Evolutionary conservation across 352 stramenopile genomes (phyloP).

Genomic region (Globisporangium uncinulatum): DNA sequence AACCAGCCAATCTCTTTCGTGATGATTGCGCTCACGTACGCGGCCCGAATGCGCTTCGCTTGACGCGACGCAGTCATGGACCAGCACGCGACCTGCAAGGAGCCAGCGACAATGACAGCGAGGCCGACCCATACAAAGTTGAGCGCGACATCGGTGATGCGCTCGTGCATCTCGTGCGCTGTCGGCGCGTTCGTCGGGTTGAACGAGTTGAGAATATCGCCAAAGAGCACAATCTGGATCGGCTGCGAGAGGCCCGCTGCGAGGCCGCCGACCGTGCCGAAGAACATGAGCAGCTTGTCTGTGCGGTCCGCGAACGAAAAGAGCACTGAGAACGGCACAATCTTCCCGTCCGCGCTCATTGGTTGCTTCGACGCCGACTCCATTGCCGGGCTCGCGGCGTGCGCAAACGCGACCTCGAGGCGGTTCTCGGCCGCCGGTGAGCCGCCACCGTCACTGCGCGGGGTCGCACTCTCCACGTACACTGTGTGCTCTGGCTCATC

Average conservation of each 20-base stretch:
- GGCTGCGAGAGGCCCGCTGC: slow-evolving; percentile 15
- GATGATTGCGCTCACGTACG: slow-evolving; percentile 30
- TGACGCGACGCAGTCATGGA: slow-evolving; percentile 56
- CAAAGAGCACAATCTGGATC: slow-evolving; percentile 29
- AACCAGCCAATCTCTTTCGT: slow-evolving; percentile 43
- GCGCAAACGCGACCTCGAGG: slow-evolving; percentile 8
- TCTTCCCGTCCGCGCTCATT: slow-evolving; percentile 16
- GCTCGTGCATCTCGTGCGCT: slow-evolving; percentile 23
- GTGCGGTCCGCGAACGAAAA: slow-evolving; percentile 35
- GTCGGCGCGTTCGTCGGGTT: slow-evolving; percentile 9
- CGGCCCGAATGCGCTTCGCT: slow-evolving; percentile 28
- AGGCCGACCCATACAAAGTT: slow-evolving; percentile 29
- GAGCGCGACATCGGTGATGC: slow-evolving; percentile 27
- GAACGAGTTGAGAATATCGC: slow-evolving; percentile 30
- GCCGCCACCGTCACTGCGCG: too few relatives aligned
- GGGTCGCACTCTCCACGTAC: too few relatives aligned
- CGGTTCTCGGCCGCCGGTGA: slow-evolving; percentile 8
- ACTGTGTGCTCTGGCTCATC: too few relatives aligned
- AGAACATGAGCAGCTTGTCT: slow-evolving; percentile 20
- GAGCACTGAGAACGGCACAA: slow-evolving; percentile 39
- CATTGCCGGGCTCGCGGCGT: neutral
- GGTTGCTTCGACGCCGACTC: slow-evolving; percentile 17
- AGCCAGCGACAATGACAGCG: slow-evolving; percentile 22
- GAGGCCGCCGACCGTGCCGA: slow-evolving; percentile 13
- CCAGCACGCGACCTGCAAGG: slow-evolving; percentile 47